These are phyloP conservation scores for Fusarium sp. DNA, from an alignment of 2,329 filamentous ascomycete species.

Conservation along the genomic window DNA sequence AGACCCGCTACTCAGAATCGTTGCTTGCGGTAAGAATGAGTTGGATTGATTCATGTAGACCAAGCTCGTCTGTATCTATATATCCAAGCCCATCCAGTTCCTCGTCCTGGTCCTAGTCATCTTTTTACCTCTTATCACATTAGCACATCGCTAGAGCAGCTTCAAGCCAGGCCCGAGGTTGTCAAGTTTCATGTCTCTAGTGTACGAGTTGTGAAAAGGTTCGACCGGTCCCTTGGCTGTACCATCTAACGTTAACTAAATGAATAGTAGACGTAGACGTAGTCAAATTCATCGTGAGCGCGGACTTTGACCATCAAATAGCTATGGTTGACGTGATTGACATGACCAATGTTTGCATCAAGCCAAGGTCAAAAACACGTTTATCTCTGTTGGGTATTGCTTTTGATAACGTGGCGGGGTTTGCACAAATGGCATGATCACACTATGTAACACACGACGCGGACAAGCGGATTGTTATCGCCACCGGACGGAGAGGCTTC, in stretches of 20 bases:
- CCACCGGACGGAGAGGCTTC: background rate
- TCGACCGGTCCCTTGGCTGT: background rate
- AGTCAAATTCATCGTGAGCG: background rate
- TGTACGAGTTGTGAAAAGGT: background rate
- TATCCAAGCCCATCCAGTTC: too few relatives aligned
- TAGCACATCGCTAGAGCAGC: background rate
- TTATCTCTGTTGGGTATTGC: background rate
- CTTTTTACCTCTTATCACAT: too few relatives aligned
- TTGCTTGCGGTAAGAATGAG: too few relatives aligned
- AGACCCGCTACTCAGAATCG: too few relatives aligned
- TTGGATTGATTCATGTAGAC: too few relatives aligned
- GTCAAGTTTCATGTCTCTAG: background rate
- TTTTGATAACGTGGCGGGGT: background rate
- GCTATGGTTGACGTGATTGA: background rate
- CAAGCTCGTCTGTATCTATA: too few relatives aligned
- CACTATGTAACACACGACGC: background rate
- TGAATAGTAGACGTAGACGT: background rate
- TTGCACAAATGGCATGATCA: background rate
- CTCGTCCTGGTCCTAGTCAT: too few relatives aligned
- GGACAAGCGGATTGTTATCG: background rate
- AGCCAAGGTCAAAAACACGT: background rate
- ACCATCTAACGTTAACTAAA: background rate
- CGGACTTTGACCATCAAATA: background rate
- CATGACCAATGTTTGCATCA: background rate
- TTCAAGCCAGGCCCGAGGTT: background rate